phyloP scores from a whole-genome alignment of 192 early-diverging fungal genomes.

The Backusella luteola region DNA sequence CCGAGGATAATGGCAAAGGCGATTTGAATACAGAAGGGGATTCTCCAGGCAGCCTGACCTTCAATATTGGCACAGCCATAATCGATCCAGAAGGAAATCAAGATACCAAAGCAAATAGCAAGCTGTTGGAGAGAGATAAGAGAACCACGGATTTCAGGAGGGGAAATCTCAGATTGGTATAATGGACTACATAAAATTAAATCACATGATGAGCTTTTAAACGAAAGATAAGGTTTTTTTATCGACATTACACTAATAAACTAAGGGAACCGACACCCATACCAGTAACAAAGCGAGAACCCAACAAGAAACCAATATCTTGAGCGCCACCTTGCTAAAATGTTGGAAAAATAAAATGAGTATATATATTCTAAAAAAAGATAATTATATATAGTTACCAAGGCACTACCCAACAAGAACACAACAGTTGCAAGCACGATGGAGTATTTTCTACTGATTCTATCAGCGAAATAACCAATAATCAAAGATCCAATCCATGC shows the following conservation, averaged over 20 bases:
- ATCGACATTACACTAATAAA: conserved; percentile 32
- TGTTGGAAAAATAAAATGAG: neutral
- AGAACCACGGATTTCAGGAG: conserved; percentile 56
- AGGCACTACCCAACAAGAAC: conserved; percentile 46
- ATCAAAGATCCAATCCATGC: conserved; percentile 62
- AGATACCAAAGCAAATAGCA: conserved; percentile 56
- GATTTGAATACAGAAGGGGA: conserved; percentile 72
- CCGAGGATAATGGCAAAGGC: conserved; percentile 62
- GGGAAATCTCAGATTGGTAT: conserved; percentile 57
- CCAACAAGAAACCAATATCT: conserved; percentile 41
- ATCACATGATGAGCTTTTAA: neutral
- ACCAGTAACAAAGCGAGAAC: conserved; percentile 54
- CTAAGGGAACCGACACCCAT: conserved; percentile 51
- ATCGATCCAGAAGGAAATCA: conserved; percentile 56
- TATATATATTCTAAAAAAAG: neutral
- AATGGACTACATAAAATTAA: conserved; percentile 31
- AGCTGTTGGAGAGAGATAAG: conserved; percentile 57
- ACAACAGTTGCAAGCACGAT: conserved; percentile 61
- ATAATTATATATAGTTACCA: conserved; percentile 12
- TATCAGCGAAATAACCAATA: conserved; percentile 51
- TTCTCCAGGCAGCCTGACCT: conserved; percentile 56
- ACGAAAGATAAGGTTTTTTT: conserved; percentile 28
- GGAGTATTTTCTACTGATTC: conserved; percentile 63
- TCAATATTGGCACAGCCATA: conserved; percentile 36
- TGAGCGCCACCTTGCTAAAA: conserved; percentile 34